Conservation (phyloP, 2,329 filamentous ascomycete genomes). For the Penicillium sp. region DNA sequence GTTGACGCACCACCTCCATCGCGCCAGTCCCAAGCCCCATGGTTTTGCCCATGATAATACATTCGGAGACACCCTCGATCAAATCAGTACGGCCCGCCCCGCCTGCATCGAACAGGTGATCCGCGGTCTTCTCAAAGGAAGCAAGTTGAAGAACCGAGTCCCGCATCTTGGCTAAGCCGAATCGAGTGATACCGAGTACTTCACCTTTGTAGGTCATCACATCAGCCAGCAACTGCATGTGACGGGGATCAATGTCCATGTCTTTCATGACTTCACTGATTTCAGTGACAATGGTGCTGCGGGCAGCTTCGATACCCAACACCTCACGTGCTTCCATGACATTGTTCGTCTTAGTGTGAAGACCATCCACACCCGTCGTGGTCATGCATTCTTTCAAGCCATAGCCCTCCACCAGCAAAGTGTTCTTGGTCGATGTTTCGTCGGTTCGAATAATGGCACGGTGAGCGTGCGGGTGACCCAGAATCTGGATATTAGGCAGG, state of each 20-base stretch:
- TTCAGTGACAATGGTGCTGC: constrained; percentile 80
- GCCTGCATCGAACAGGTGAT: constrained; percentile 93
- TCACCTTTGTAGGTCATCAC: constrained; percentile 99
- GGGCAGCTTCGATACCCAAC: constrained; percentile 89
- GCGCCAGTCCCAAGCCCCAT: constrained; percentile 87
- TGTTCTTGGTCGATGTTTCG: constrained; percentile 61
- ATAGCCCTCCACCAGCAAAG: constrained; percentile 87
- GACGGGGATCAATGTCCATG: constrained; percentile 94
- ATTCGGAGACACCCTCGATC: constrained; percentile 91
- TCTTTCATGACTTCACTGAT: constrained; percentile 83
- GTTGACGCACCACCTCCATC: constrained; percentile 75
- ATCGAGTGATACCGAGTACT: constrained; percentile 90
- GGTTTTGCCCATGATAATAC: constrained; percentile 96
- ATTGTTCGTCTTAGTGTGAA: constrained; percentile 69
- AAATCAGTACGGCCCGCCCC: constrained; percentile 84
- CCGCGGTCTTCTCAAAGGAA: constrained; percentile 95
- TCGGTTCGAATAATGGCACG: constrained; percentile 85
- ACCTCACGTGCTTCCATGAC: constrained; percentile 85
- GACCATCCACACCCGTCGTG: constrained; percentile 82
- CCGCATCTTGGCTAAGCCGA: constrained; percentile 92
- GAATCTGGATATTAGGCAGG: constrained; percentile 77
- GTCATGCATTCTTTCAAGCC: constrained; percentile 85
- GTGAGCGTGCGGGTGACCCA: constrained; percentile 77
- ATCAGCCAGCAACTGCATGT: constrained; percentile 95
- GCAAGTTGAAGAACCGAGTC: constrained; percentile 91